Conservation (phyloP, 805 yeast species). For the Maudiozyma bulderi region DNA sequence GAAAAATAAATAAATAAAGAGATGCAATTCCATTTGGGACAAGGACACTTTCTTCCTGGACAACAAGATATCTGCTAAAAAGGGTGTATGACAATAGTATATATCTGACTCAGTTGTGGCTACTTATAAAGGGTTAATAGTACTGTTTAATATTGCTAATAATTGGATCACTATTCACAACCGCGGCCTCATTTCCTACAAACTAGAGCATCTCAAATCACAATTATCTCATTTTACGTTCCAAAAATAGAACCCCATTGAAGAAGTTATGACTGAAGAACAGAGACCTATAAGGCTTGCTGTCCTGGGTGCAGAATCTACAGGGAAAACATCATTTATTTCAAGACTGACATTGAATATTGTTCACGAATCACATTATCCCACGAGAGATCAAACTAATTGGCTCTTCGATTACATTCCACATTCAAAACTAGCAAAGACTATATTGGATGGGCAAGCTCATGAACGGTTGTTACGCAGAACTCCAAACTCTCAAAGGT, state of each 20-base stretch:
- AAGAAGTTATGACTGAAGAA: conserved; percentile 3
- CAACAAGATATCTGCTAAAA: too few species aligned
- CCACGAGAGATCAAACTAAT: conserved; percentile 55
- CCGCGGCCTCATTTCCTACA: too few species aligned
- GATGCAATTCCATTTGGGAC: too few species aligned
- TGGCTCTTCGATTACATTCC: conserved; percentile 49
- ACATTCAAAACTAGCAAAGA: conserved; percentile 28
- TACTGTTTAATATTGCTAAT: too few species aligned
- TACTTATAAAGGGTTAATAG: too few species aligned
- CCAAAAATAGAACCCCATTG: background rate
- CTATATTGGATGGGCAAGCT: conserved; percentile 40
- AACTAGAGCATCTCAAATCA: too few species aligned
- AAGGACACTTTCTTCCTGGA: too few species aligned
- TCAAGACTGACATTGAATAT: conserved; percentile 39
- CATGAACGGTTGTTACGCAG: conserved; percentile 32
- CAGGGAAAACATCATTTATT: conserved; percentile 53
- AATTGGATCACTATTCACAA: too few species aligned
- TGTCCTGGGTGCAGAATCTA: conserved; percentile 47
- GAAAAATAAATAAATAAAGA: too few species aligned
- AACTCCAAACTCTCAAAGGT: conserved; percentile 22
- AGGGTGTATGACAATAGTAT: too few species aligned
- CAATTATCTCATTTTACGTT: background rate
- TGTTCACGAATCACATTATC: conserved; percentile 63
- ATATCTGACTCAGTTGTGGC: too few species aligned
- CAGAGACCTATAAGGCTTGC: conserved; percentile 46